These are phyloP conservation scores for Sextonia rubra DNA, from an alignment of 164 flowering plant species.

Conservation along the genomic window DNA sequence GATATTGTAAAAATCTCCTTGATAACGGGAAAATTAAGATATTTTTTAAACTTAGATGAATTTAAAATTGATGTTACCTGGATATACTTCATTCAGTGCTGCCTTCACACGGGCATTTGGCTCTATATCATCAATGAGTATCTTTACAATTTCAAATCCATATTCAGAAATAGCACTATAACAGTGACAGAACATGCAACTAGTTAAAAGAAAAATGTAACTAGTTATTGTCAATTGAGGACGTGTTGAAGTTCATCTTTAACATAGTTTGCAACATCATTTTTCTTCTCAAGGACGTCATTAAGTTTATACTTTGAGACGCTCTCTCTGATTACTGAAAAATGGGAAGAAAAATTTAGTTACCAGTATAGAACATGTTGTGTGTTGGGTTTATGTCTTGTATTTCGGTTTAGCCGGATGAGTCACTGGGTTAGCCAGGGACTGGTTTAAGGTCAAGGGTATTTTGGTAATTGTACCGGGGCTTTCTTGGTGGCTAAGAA, in stretches of 20 bases:
- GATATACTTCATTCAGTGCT: conserved; percentile 92
- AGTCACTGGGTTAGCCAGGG: no score
- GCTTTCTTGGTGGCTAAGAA: no score
- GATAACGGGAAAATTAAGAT: neutral
- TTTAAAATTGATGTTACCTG: conserved; percentile 37
- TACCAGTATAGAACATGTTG: no score
- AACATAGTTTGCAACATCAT: conserved; percentile 71
- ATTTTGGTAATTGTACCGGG: no score
- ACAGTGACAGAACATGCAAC: neutral
- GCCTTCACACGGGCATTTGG: conserved; percentile 84
- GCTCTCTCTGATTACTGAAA: conserved; percentile 64
- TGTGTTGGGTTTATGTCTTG: no score
- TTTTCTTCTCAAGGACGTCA: conserved; percentile 68
- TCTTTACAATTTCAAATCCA: conserved; percentile 83
- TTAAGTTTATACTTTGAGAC: conserved; percentile 68
- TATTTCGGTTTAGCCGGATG: no score
- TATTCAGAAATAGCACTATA: conserved; percentile 63
- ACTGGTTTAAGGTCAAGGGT: no score
- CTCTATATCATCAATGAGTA: conserved; percentile 75
- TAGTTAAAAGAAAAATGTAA: neutral
- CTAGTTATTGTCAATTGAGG: neutral
- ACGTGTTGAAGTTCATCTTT: conserved; percentile 77
- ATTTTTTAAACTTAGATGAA: neutral
- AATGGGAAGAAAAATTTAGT: neutral
- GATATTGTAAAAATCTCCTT: neutral